Percentiles rank a stretch among this genome's conserved stretches.
Evolutionary conservation across 2,329 filamentous ascomycete genomes (phyloP).

Genomic region (Stromatinia cepivora): DNA sequence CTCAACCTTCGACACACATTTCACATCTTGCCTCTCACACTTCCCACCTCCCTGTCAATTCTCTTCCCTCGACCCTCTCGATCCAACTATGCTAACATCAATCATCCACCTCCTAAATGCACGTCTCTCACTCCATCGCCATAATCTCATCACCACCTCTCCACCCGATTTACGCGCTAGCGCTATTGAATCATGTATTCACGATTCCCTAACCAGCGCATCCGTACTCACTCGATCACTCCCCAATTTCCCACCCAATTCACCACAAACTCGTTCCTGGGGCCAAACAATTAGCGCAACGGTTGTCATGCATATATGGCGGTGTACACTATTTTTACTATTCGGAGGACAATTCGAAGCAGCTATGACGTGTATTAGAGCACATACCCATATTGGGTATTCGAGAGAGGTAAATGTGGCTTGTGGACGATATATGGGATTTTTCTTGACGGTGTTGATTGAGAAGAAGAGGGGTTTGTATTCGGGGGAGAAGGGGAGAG

Average conservation of each 20-base stretch:
- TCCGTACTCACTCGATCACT: slow-evolving; percentile 69
- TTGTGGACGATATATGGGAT: slow-evolving; percentile 78
- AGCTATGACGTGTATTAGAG: slow-evolving; percentile 71
- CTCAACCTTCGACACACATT: slow-evolving; percentile 78
- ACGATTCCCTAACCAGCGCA: slow-evolving; percentile 75
- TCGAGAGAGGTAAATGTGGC: slow-evolving; percentile 70
- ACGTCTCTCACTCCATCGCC: slow-evolving; percentile 82
- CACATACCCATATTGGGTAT: slow-evolving; percentile 69
- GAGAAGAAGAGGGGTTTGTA: slow-evolving; percentile 47
- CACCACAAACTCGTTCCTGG: slow-evolving; percentile 29
- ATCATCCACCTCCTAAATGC: slow-evolving; percentile 78
- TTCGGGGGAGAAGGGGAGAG: slow-evolving; percentile 36
- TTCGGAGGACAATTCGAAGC: slow-evolving; percentile 71
- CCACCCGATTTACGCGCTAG: slow-evolving; percentile 63
- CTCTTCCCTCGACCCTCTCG: slow-evolving; percentile 64
- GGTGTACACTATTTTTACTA: slow-evolving; percentile 77
- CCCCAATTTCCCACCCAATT: slow-evolving; percentile 39
- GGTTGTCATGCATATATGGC: slow-evolving; percentile 82
- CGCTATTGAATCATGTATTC: slow-evolving; percentile 76
- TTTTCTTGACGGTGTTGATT: slow-evolving; percentile 71
- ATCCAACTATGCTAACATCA: slow-evolving; percentile 72
- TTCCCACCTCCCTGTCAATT: slow-evolving; percentile 77
- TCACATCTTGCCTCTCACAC: slow-evolving; percentile 69
- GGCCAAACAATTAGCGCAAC: slow-evolving; percentile 60
- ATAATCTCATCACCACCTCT: slow-evolving; percentile 78